phyloP scores from a whole-genome alignment of 176 grass and related monocot genomes.

The Zizania latifolia region DNA sequence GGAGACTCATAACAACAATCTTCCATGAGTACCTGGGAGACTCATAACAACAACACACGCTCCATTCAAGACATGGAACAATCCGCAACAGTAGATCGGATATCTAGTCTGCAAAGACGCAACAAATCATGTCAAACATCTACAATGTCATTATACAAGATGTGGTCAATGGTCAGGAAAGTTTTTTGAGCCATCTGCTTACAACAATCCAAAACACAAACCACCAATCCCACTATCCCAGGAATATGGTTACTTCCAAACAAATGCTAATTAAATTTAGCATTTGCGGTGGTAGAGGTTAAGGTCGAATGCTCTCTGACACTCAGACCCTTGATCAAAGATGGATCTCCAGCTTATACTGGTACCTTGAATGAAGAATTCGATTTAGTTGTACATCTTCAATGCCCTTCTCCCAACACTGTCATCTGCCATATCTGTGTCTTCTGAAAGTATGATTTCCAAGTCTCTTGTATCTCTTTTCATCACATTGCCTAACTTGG shows the following conservation, averaged over 20 bases:
- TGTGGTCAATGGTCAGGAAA: neutral
- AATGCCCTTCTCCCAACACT: slow-evolving; percentile 16
- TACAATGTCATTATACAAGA: slow-evolving; percentile 11
- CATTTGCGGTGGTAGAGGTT: neutral
- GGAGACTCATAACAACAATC: no score
- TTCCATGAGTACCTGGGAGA: no score
- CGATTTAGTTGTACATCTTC: slow-evolving; percentile 19
- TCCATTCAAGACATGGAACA: no score
- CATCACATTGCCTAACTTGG: slow-evolving; percentile 75
- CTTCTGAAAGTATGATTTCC: slow-evolving; percentile 74
- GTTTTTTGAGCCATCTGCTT: neutral
- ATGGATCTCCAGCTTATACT: neutral
- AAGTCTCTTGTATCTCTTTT: slow-evolving; percentile 86
- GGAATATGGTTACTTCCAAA: slow-evolving; percentile 9
- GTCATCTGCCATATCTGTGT: slow-evolving; percentile 45
- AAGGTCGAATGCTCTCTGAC: neutral
- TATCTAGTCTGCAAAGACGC: neutral
- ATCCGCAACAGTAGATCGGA: neutral
- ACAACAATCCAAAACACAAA: neutral
- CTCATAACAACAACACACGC: no score
- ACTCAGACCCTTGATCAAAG: neutral
- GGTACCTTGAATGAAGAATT: neutral
- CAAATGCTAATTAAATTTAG: slow-evolving; percentile 1
- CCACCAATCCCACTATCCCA: neutral
- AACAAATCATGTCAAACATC: neutral